A percentile compares a stretch with the other conserved stretches of the same genome.
Evolutionary conservation across 164 flowering plant genomes (phyloP).

Genomic region (Magnolia officinalis): DNA sequence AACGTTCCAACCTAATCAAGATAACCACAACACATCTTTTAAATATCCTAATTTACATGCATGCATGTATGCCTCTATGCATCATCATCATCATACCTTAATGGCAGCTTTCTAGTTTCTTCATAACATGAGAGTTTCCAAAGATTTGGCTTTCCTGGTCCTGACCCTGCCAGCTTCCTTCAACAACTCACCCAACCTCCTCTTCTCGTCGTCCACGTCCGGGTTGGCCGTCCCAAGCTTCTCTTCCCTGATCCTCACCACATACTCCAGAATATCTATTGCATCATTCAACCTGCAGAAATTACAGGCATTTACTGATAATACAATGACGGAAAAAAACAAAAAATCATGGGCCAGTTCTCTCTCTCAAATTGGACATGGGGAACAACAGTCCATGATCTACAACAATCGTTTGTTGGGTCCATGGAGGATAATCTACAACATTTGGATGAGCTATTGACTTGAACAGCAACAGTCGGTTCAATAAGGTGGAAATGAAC

Average conservation of each 20-base stretch:
- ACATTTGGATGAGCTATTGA: not conserved
- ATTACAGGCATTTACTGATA: not conserved
- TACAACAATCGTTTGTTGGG: not conserved
- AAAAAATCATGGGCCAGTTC: not conserved
- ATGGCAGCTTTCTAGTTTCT: slow-evolving; percentile 23
- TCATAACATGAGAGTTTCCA: slow-evolving; percentile 51
- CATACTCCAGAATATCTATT: slow-evolving; percentile 64
- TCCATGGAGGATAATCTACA: not conserved
- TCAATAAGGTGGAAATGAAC: too few relatives aligned
- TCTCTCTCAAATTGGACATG: not conserved
- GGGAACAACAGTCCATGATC: not conserved
- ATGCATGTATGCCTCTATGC: slow-evolving; percentile 9
- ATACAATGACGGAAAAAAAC: not conserved
- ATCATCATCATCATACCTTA: slow-evolving; percentile 21
- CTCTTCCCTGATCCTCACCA: slow-evolving; percentile 76
- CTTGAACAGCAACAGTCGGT: not conserved
- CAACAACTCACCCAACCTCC: slow-evolving; percentile 64
- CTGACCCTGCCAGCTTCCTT: slow-evolving; percentile 78
- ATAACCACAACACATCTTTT: not conserved
- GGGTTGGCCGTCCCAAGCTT: slow-evolving; percentile 90
- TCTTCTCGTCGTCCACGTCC: slow-evolving; percentile 78
- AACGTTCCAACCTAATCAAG: slow-evolving; percentile 3
- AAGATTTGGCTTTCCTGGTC: slow-evolving; percentile 61
- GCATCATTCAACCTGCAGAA: slow-evolving; percentile 74
- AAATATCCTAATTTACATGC: slow-evolving; percentile 2